Base-by-base conservation (phyloP, 2,329 filamentous ascomycete genomes). In the Calonectria hawksworthii region DNA sequence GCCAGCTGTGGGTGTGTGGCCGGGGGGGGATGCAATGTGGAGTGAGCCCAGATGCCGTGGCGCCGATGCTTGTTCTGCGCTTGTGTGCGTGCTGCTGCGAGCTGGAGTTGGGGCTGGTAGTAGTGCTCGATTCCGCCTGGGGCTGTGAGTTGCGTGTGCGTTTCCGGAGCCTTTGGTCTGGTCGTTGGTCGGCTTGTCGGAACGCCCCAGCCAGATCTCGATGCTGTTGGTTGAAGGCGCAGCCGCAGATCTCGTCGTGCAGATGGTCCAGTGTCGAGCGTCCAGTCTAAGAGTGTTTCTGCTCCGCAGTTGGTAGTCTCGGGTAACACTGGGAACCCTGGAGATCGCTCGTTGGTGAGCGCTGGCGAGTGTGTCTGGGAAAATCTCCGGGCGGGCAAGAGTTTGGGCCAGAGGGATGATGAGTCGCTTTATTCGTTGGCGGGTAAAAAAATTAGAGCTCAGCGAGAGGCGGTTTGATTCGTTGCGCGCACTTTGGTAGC, bases 281-380 rank as follows among this genome's bases (percentile, higher is more conserved):
- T 63, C 68, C 56, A 52, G 68, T 52, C 41, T 51, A 63, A 52
- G 68, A 70, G 38, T 70, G 54, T 70, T 34, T 70, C 44, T 65
- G 44, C 68, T 70, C 68, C 68, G 68, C 68, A 70, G 56, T 52
- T 64, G 56, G 56, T 54, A 41, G 68, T 64, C 34, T 70, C 68
- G 68, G 59, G 59, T 70, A 64, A 65, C 32, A 70, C 68, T 64
- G 59, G 41, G 68, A 64, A 70, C 56, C 56, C 34, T 54, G 68
- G 56, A 65, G 32, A 64, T 50, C 44, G 63, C 47, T 70, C 36
- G 56, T 61, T 65, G 68, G 34, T 38, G 56, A 54, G 44, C 56
- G 38, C 61, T 65, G 38, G 28, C 16, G 38, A 65, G 30, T 70
- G 44, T 61, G 68, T 70, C 68, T 64, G 44, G 41, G 44, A 64